Evolutionary conservation across 2,329 filamentous ascomycete genomes (phyloP).

Genomic region (Fusarium pseudoanthophilum): DNA sequence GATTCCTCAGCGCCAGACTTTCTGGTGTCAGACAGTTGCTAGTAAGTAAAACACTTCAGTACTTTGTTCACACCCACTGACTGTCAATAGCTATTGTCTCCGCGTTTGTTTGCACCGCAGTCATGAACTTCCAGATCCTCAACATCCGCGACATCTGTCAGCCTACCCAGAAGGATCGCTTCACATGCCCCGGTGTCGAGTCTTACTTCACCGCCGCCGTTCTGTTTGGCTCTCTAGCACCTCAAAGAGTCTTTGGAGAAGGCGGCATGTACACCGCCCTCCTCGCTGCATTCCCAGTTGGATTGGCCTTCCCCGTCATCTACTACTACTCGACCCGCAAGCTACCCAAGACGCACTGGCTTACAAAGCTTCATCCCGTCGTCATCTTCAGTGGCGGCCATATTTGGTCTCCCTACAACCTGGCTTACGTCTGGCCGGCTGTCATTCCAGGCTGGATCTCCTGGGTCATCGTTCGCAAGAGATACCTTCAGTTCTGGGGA

Average conservation of each 20-base stretch:
- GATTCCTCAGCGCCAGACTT: constrained; percentile 51
- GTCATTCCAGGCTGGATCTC: constrained; percentile 59
- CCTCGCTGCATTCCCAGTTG: constrained; percentile 55
- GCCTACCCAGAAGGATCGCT: constrained; percentile 48
- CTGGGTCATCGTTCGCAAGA: constrained; percentile 57
- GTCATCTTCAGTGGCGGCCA: constrained; percentile 56
- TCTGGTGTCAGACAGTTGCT: constrained; percentile 49
- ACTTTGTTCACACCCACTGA: not conserved
- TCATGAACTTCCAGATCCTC: constrained; percentile 52
- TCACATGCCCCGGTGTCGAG: constrained; percentile 53
- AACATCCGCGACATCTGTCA: constrained; percentile 53
- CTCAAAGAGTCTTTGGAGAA: constrained; percentile 51
- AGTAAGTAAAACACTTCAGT: constrained; percentile 11
- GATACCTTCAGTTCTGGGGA: constrained; percentile 60
- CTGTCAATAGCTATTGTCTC: constrained; percentile 44
- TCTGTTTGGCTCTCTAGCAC: constrained; percentile 54
- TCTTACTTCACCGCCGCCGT: constrained; percentile 55
- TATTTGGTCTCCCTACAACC: constrained; percentile 58
- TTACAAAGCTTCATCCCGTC: constrained; percentile 57
- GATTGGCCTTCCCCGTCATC: constrained; percentile 50
- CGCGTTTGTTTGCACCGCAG: constrained; percentile 49
- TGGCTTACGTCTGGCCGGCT: constrained; percentile 58
- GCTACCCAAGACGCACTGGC: constrained; percentile 47
- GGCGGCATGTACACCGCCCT: constrained; percentile 51
- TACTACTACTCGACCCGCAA: constrained; percentile 52